A percentile compares a stretch with the other conserved stretches of the same genome.
Evolutionary conservation across 345 rosid species (phyloP).

Genomic region (Citrus maxima): DNA sequence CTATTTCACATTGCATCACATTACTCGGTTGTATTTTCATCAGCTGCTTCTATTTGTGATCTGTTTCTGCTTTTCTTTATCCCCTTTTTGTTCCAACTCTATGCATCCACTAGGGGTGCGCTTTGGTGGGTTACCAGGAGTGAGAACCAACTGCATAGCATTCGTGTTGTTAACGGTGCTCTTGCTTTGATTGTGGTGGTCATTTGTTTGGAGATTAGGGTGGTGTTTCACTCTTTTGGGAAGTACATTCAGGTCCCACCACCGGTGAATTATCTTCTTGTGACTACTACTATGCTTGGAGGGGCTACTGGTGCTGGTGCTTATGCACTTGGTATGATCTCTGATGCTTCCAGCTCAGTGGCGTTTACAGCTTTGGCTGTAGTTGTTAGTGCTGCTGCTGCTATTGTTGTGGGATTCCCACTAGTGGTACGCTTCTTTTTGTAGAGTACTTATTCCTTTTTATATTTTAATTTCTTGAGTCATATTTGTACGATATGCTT

Average conservation of each 20-base stretch:
- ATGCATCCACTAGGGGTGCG: slow-evolving; percentile 90
- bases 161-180: slow-evolving; percentile 85
- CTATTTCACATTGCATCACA: slow-evolving; percentile 85
- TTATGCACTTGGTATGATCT: slow-evolving; percentile 82
- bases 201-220: slow-evolving; percentile 89
- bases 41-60: slow-evolving; percentile 70
- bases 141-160: slow-evolving; percentile 63
- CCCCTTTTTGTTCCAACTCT: slow-evolving; percentile 86
- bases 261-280: slow-evolving; percentile 82
- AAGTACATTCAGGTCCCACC: slow-evolving; percentile 94
- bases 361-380: slow-evolving; percentile 81
- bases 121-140: slow-evolving; percentile 93
- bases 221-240: slow-evolving; percentile 93
- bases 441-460: neutral
- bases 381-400: slow-evolving; percentile 86
- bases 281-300: slow-evolving; percentile 87
- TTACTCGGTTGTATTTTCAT: slow-evolving; percentile 67
- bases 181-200: slow-evolving; percentile 82
- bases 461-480: neutral
- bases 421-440: slow-evolving; percentile 52
- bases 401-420: slow-evolving; percentile 93
- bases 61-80: slow-evolving; percentile 80
- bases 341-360: slow-evolving; percentile 70
- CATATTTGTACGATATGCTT: neutral
- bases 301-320: slow-evolving; percentile 90